Evolutionary conservation across 345 rosid species (phyloP).

Genomic region (Brassica cretica): DNA sequence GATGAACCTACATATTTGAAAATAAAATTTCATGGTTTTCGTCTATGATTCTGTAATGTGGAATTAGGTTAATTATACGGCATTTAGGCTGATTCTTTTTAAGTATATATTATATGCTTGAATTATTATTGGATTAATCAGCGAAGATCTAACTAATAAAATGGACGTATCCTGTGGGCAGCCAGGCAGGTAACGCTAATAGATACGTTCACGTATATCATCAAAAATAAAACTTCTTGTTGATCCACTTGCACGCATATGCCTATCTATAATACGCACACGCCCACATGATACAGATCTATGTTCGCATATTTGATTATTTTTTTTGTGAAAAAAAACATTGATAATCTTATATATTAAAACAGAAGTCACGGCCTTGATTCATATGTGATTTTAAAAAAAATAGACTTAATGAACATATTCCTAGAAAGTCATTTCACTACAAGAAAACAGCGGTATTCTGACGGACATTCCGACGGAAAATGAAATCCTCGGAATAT

Average conservation of each 20-base stretch:
- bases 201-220: slow-evolving; percentile 35
- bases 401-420: no score
- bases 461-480: no score
- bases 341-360: not conserved
- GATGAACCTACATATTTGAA: not conserved
- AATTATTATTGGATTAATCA: not conserved
- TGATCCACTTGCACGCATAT: slow-evolving; percentile 12
- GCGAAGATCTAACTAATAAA: not conserved
- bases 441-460: no score
- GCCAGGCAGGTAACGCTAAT: slow-evolving; percentile 19
- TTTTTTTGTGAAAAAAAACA: not conserved
- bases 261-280: not conserved
- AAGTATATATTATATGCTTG: not conserved
- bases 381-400: no score
- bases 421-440: no score
- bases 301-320: not conserved
- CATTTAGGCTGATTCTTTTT: not conserved
- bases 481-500: no score
- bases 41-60: not conserved
- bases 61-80: not conserved
- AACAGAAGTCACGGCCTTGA: no score
- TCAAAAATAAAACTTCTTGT: slow-evolving; percentile 18
- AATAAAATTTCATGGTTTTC: not conserved
- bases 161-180: slow-evolving; percentile 25
- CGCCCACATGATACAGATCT: not conserved